A percentile compares a stretch with the other conserved stretches of the same genome.
Conservation (phyloP, 2,329 filamentous ascomycete genomes). For the Aspergillus sp. region DNA sequence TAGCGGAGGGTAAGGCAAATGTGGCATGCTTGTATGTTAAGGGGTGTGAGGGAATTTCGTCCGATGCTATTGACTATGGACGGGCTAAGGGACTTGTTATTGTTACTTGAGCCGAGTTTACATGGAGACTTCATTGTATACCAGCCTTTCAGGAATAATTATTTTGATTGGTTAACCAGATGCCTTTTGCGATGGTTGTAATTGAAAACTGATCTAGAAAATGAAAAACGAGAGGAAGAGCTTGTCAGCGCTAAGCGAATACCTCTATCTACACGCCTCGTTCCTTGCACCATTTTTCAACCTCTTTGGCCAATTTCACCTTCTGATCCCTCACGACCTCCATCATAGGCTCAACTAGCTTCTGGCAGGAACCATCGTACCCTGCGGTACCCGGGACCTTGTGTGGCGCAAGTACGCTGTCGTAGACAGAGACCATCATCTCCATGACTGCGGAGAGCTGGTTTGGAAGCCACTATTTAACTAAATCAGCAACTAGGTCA, state of each 20-base stretch:
- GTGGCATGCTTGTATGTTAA: constrained; percentile 21
- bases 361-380: constrained; percentile 28
- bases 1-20: constrained; percentile 5
- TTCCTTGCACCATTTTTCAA: constrained; percentile 48
- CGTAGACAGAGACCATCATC: constrained; percentile 47
- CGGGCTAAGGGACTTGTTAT: constrained; percentile 27
- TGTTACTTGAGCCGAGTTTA: constrained; percentile 15
- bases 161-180: background rate
- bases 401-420: constrained; percentile 36
- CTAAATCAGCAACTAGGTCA: background rate
- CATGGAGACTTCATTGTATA: background rate
- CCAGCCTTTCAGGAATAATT: background rate
- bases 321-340: constrained; percentile 34
- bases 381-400: constrained; percentile 26
- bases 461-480: constrained; percentile 47
- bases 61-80: constrained; percentile 36
- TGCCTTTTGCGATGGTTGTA: background rate
- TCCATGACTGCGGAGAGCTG: constrained; percentile 51
- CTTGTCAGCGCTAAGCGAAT: background rate
- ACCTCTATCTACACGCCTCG: constrained; percentile 34
- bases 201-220: background rate
- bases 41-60: constrained; percentile 31
- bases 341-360: constrained; percentile 41
- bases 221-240: background rate
- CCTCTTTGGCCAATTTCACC: constrained; percentile 40